Conservation (phyloP, 352 stramenopile species). For the Pythium volutum region DNA sequence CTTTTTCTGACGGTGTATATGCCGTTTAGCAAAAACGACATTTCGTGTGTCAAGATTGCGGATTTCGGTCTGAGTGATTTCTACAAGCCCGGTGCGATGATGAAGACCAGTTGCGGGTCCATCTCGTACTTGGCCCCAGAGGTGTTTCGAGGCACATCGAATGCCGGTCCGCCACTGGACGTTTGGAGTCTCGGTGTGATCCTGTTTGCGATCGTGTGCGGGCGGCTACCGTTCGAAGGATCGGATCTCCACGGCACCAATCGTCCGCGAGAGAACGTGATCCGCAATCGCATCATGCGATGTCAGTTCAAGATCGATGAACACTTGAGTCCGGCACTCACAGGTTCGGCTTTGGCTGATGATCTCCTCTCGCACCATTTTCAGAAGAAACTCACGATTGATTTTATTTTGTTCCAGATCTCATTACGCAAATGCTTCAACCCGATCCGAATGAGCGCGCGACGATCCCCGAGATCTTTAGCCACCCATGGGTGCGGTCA, state of each 20-base stretch:
- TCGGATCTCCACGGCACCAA: conserved; percentile 73
- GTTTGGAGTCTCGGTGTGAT: conserved; percentile 90
- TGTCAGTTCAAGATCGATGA: conserved; percentile 84
- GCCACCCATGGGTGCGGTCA: conserved; percentile 75
- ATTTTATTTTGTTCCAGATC: conserved; percentile 34
- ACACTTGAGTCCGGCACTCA: conserved; percentile 58
- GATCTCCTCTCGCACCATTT: not conserved
- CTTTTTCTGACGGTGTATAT: no score
- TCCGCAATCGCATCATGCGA: conserved; percentile 80
- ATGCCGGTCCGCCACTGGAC: conserved; percentile 83
- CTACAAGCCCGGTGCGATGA: conserved; percentile 85
- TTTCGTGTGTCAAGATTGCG: conserved; percentile 82
- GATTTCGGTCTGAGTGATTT: conserved; percentile 88
- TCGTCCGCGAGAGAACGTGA: conserved; percentile 75
- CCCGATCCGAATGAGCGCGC: conserved; percentile 74
- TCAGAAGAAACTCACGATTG: not conserved
- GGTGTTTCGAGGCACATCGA: conserved; percentile 83
- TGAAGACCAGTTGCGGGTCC: conserved; percentile 86
- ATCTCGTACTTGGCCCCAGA: conserved; percentile 87
- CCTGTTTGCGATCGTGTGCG: conserved; percentile 82
- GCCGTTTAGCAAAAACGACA: conserved; percentile 84
- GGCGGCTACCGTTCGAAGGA: conserved; percentile 80
- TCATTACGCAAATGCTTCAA: conserved; percentile 77
- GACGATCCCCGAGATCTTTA: conserved; percentile 85
- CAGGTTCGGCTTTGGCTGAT: conserved; percentile 22